Evolutionary conservation across 1,284 basidiomycete species (phyloP).

Genomic region (Malassezia restricta): DNA sequence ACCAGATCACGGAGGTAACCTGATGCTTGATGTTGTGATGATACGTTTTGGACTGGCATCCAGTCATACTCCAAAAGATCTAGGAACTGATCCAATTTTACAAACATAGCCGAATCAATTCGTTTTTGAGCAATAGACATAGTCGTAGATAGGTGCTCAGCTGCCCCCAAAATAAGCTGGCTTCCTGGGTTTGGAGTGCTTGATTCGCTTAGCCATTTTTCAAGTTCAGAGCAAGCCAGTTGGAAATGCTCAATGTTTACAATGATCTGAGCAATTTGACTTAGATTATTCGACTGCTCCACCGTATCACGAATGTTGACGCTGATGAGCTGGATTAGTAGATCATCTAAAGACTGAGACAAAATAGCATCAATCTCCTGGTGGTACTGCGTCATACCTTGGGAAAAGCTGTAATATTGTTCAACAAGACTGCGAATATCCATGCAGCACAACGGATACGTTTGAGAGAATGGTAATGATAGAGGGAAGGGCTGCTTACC

Average conservation of each 20-base stretch:
- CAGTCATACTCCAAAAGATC: constrained; percentile 89
- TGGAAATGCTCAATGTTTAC: constrained; percentile 88
- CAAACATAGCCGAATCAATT: constrained; percentile 69
- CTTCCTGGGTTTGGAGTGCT: constrained; percentile 68
- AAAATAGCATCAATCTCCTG: constrained; percentile 83
- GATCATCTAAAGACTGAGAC: constrained; percentile 75
- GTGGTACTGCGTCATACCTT: constrained; percentile 81
- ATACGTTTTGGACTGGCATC: constrained; percentile 53
- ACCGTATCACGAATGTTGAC: constrained; percentile 63
- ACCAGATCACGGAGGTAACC: constrained; percentile 87
- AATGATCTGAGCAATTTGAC: constrained; percentile 85
- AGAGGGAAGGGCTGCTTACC: constrained; percentile 55
- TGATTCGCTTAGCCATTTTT: constrained; percentile 63
- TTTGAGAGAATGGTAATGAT: constrained; percentile 81
- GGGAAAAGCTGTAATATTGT: constrained; percentile 91
- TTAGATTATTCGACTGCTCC: constrained; percentile 58
- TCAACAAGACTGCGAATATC: constrained; percentile 88
- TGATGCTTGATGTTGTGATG: constrained; percentile 54
- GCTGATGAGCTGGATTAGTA: constrained; percentile 70
- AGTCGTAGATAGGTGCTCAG: constrained; percentile 59
- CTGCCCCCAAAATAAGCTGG: constrained; percentile 59
- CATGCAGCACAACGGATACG: constrained; percentile 87
- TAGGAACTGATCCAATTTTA: constrained; percentile 93
- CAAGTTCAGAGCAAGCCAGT: constrained; percentile 70
- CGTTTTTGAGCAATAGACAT: constrained; percentile 62